Conservation (phyloP, 441 rosid genomes). For the Hypseocharis bilobata region DNA sequence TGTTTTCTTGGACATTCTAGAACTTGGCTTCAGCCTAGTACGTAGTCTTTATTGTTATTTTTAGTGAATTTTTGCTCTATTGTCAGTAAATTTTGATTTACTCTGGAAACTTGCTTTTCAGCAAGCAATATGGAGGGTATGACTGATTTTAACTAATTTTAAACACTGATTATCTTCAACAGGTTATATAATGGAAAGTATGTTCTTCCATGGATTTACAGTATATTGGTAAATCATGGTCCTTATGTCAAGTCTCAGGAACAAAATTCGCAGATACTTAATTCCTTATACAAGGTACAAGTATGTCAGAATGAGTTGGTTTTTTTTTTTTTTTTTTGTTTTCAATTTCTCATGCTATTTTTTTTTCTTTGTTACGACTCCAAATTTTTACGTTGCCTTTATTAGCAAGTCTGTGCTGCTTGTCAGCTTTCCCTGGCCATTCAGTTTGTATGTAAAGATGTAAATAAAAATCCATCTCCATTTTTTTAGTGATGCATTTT, state of each 20-base stretch:
- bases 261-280: constrained; percentile 34
- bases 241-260: constrained; percentile 45
- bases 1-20: not conserved
- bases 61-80: constrained; percentile 2
- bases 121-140: not conserved
- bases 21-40: not conserved
- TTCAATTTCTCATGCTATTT: no score
- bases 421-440: no score
- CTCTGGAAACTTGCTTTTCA: constrained; percentile 5
- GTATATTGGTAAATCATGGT: constrained; percentile 64
- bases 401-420: no score
- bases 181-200: constrained; percentile 48
- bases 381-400: no score
- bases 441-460: no score
- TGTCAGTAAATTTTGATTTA: constrained; percentile 3
- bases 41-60: constrained; percentile 7
- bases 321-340: not conserved
- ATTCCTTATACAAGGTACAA: constrained; percentile 54
- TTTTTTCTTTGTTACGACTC: no score
- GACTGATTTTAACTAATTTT: constrained; percentile 8
- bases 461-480: no score
- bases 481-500: no score
- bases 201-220: constrained; percentile 70
- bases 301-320: not conserved
- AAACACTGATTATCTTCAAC: constrained; percentile 23